Conservation (phyloP, 108 stramenopile genomes). For the Conticribra weissflogii region DNA sequence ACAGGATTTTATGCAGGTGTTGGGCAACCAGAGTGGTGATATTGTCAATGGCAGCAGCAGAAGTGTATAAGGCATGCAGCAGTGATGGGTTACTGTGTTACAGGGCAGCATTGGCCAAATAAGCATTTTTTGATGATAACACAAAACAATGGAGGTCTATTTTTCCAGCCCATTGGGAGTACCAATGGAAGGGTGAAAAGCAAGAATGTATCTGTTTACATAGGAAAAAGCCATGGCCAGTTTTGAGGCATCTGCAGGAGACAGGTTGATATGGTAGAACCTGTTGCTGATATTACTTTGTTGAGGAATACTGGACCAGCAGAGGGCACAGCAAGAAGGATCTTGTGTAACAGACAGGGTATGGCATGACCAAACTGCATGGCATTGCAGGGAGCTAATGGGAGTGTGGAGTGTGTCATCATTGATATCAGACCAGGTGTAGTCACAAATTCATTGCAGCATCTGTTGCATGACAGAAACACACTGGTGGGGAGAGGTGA, state of each 20-base stretch:
- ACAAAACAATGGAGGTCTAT: slow-evolving; percentile 36
- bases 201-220: background rate
- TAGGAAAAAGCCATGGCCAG: slow-evolving; percentile 17
- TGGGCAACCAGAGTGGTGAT: background rate
- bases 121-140: slow-evolving; percentile 41
- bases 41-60: background rate
- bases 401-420: slow-evolving; percentile 35
- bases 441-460: slow-evolving; percentile 24
- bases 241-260: slow-evolving; percentile 10
- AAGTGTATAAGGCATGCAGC: background rate
- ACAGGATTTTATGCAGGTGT: background rate
- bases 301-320: slow-evolving; percentile 19
- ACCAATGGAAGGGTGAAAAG: slow-evolving; percentile 28
- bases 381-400: slow-evolving; percentile 24
- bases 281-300: slow-evolving; percentile 34
- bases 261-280: no score
- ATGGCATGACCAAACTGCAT: slow-evolving; percentile 53
- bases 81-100: background rate
- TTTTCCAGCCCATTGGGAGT: slow-evolving; percentile 41
- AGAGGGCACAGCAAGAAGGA: slow-evolving; percentile 10
- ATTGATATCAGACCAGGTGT: slow-evolving; percentile 33
- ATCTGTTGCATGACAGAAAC: slow-evolving; percentile 33
- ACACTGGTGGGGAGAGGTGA: slow-evolving; percentile 35
- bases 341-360: slow-evolving; percentile 19
- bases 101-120: slow-evolving; percentile 16